Conservation (phyloP, 495 filamentous ascomycete genomes). For the Paragyromitra xinjiangensis region DNA sequence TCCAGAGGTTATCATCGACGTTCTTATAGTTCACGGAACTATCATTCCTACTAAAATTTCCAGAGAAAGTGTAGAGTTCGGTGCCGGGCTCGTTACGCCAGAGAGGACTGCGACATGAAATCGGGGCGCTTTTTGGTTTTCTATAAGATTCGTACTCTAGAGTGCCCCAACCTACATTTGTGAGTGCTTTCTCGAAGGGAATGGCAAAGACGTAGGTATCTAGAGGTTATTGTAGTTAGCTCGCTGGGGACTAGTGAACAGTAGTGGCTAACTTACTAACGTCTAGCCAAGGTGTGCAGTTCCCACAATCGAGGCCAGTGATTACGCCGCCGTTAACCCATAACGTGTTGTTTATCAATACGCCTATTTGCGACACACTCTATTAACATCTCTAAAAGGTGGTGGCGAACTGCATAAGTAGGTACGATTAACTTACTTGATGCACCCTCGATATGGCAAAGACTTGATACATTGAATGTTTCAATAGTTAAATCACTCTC, state of each 20-base stretch:
- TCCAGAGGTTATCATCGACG: not conserved
- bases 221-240: not conserved
- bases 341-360: conserved; percentile 10
- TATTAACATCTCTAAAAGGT: not conserved
- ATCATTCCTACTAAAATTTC: conserved; percentile 7
- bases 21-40: conserved; percentile 1
- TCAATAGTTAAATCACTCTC: not conserved
- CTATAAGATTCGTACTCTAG: conserved; percentile 8
- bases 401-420: not conserved
- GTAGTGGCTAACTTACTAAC: not conserved
- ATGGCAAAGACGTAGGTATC: conserved; percentile 19
- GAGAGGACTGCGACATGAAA: conserved; percentile 7
- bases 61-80: conserved; percentile 19
- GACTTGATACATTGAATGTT: not conserved
- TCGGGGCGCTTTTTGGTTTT: conserved; percentile 7
- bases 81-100: conserved; percentile 15
- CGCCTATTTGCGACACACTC: not conserved
- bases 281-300: conserved; percentile 7
- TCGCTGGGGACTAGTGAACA: not conserved
- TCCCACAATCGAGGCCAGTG: not conserved
- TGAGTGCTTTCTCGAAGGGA: not conserved
- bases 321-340: conserved; percentile 15
- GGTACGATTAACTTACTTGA: not conserved
- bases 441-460: conserved; percentile 1
- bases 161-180: not conserved